Percentiles rank a stretch among this genome's conserved stretches.
These are phyloP conservation scores for Penicillium sp. DNA, from an alignment of 2,329 filamentous ascomycete genomes.

Conservation along the genomic window DNA sequence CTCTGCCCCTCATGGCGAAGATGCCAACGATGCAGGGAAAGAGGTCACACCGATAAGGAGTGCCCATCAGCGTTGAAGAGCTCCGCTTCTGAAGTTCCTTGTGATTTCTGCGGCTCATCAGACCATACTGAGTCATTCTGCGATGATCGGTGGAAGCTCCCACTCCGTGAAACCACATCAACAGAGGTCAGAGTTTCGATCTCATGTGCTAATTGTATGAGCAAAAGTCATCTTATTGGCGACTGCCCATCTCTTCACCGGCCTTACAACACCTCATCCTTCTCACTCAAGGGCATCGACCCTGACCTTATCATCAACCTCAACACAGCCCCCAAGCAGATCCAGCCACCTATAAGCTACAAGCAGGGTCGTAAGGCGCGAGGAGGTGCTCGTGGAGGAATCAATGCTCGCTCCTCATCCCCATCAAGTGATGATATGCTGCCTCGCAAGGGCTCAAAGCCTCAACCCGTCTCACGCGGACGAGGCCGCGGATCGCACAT, in stretches of 20 bases:
- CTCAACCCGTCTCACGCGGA: slow-evolving; percentile 25
- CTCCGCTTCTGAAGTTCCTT: slow-evolving; percentile 55
- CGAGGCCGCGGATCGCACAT: slow-evolving; percentile 34
- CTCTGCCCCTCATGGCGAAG: slow-evolving; percentile 43
- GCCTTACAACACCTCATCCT: slow-evolving; percentile 36
- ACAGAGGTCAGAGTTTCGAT: slow-evolving; percentile 42
- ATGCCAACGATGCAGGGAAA: slow-evolving; percentile 59
- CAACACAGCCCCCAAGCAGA: slow-evolving; percentile 26
- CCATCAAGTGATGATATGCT: slow-evolving; percentile 35
- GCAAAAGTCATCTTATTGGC: slow-evolving; percentile 44
- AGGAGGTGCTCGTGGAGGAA: slow-evolving; percentile 20
- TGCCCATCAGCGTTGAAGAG: slow-evolving; percentile 61
- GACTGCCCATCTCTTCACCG: slow-evolving; percentile 41
- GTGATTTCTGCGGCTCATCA: slow-evolving; percentile 58
- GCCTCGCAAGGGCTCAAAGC: slow-evolving; percentile 26
- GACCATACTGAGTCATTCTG: slow-evolving; percentile 63
- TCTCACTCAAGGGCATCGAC: slow-evolving; percentile 40
- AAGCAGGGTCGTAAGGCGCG: slow-evolving; percentile 19
- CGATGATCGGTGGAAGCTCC: slow-evolving; percentile 57
- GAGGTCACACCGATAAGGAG: slow-evolving; percentile 55
- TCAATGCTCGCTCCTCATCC: slow-evolving; percentile 21
- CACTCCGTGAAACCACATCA: slow-evolving; percentile 20
- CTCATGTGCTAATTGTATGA: slow-evolving; percentile 46
- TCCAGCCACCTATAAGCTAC: slow-evolving; percentile 1
- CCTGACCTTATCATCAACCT: slow-evolving; percentile 41